These are phyloP conservation scores for Kuraishia piskuri DNA, from an alignment of 805 yeast genomes.

Conservation along the genomic window DNA sequence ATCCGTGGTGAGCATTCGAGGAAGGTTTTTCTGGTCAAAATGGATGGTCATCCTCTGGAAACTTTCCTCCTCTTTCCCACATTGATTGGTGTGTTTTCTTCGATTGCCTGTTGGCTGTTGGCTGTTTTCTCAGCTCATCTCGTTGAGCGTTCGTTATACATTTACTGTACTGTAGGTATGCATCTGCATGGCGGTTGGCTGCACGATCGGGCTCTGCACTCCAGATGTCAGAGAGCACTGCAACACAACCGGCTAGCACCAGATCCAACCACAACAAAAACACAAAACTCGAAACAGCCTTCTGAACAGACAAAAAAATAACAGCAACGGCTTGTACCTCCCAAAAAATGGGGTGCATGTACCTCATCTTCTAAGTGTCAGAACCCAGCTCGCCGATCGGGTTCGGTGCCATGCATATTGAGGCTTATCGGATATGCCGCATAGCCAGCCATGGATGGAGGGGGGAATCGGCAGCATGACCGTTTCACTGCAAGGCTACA, in stretches of 20 bases:
- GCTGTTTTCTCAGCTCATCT: background rate
- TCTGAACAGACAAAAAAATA: too few species aligned
- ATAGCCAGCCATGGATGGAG: background rate
- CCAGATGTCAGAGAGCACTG: too few species aligned
- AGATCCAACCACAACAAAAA: too few species aligned
- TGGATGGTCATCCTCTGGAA: too few species aligned
- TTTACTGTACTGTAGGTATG: background rate
- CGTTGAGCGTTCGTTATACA: background rate
- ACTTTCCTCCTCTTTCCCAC: too few species aligned
- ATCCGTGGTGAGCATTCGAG: too few species aligned
- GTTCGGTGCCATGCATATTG: background rate
- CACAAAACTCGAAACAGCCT: too few species aligned
- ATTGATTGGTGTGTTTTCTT: background rate
- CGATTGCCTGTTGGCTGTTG: background rate
- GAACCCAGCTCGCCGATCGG: background rate
- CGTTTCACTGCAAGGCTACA: background rate
- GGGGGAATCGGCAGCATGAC: background rate
- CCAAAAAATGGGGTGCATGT: too few species aligned
- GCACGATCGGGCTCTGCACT: too few species aligned
- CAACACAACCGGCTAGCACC: too few species aligned
- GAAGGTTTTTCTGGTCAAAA: too few species aligned
- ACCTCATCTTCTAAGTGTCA: background rate
- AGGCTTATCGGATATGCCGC: background rate
- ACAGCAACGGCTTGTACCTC: too few species aligned
- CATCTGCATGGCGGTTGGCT: background rate